phyloP scores from a whole-genome alignment of 2,329 filamentous ascomycete species.

The Colletotrichum eremochloae region DNA sequence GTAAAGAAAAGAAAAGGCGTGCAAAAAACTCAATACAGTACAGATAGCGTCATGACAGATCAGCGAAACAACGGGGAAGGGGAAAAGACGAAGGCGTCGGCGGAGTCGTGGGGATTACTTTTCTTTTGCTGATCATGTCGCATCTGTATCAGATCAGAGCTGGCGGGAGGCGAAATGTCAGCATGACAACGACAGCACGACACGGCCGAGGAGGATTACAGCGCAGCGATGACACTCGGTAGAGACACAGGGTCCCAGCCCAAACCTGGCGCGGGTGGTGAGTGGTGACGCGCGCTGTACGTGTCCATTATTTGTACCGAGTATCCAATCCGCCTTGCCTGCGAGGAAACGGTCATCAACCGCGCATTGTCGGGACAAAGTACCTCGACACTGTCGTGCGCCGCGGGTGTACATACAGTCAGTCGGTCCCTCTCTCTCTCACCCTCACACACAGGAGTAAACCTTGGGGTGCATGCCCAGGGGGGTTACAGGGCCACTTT shows the following conservation, averaged over 20 bases:
- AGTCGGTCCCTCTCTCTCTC: not conserved
- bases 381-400: not conserved
- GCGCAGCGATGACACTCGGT: conserved; percentile 14
- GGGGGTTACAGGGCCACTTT: not conserved
- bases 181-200: conserved; percentile 8
- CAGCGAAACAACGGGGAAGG: not conserved
- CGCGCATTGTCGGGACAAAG: not conserved
- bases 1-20: not conserved
- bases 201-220: conserved; percentile 6
- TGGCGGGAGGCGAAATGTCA: conserved; percentile 8
- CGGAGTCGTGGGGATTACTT: not conserved
- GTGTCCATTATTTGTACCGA: too few relatives aligned
- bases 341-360: not conserved
- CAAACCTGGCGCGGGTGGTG: conserved; percentile 22
- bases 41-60: not conserved
- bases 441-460: not conserved
- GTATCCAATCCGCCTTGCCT: not conserved
- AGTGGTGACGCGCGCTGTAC: conserved; percentile 36
- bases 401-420: not conserved
- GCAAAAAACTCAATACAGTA: too few relatives aligned
- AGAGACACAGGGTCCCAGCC: conserved; percentile 6
- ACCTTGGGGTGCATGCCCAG: conserved; percentile 16
- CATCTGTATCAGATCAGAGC: not conserved
- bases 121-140: not conserved
- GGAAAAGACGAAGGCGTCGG: not conserved